A percentile compares a stretch with the other conserved stretches of the same genome.
Conservation (phyloP, 208 protist species). For the Crithidia mellificae region DNA sequence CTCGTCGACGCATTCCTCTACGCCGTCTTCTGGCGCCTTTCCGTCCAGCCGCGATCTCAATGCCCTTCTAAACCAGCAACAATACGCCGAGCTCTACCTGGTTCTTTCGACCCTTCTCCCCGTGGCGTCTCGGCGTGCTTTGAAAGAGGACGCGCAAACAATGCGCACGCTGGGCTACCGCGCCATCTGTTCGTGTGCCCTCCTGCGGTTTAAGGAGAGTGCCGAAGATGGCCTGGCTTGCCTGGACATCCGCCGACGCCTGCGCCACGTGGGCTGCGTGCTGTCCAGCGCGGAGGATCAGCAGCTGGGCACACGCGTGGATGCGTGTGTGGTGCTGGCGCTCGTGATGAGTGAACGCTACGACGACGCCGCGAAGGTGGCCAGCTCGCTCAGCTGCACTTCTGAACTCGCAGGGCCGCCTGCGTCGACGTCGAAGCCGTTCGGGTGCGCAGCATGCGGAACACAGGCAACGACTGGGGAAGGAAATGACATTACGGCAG, state of each 20-base stretch:
- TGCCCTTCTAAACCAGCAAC: conserved; percentile 9
- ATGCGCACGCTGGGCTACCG: conserved; percentile 35
- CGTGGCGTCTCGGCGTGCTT: neutral
- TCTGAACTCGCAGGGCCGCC: neutral
- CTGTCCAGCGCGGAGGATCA: neutral
- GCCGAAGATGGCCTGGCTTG: conserved; percentile 54
- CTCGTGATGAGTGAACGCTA: conserved; percentile 66
- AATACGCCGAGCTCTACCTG: conserved; percentile 38
- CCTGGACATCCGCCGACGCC: conserved; percentile 12
- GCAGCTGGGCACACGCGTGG: neutral
- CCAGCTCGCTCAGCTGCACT: neutral
- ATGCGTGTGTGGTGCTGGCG: conserved; percentile 32
- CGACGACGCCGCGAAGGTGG: conserved; percentile 35
- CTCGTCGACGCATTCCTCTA: too few relatives aligned
- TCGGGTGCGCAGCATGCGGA: too few relatives aligned
- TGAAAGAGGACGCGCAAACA: conserved; percentile 5
- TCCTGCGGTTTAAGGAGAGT: conserved; percentile 81
- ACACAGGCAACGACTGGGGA: too few relatives aligned
- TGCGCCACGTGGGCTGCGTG: conserved; percentile 3
- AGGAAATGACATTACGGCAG: too few relatives aligned
- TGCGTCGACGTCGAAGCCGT: too few relatives aligned
- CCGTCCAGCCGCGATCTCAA: neutral
- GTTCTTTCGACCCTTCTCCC: conserved; percentile 16
- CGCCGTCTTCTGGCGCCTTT: too few relatives aligned
- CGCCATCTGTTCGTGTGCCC: conserved; percentile 54